phyloP scores from a whole-genome alignment of 202 grass and related monocot genomes.

The Zizania palustris region DNA sequence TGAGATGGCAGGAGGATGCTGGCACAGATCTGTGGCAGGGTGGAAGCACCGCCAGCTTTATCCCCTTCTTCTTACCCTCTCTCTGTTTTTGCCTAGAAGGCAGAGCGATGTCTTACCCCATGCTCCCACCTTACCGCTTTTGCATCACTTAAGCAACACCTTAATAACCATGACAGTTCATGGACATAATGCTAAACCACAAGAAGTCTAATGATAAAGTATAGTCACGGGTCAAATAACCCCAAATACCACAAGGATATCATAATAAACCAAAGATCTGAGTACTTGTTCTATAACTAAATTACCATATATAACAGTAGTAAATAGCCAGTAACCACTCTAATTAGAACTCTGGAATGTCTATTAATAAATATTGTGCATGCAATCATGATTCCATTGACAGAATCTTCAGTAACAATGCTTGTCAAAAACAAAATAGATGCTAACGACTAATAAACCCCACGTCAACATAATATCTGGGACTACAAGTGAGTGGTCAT shows the following conservation, averaged over 20 bases:
- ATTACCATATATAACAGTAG: background rate
- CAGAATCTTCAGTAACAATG: slow-evolving; percentile 23
- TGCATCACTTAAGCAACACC: too few species aligned
- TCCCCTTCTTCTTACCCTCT: too few species aligned
- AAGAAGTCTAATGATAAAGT: background rate
- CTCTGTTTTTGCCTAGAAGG: too few species aligned
- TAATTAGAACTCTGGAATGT: background rate
- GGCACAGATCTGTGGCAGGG: too few species aligned
- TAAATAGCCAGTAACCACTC: background rate
- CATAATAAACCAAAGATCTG: too few species aligned
- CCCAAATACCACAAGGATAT: background rate
- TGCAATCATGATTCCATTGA: background rate
- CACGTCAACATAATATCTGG: slow-evolving; percentile 1
- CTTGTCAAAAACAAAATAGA: background rate
- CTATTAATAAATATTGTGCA: background rate
- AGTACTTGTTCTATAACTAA: too few species aligned
- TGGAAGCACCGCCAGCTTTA: too few species aligned
- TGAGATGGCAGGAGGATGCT: too few species aligned
- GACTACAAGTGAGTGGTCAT: slow-evolving; percentile 11
- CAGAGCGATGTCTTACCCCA: too few species aligned
- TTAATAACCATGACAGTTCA: background rate
- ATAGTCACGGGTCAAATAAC: background rate
- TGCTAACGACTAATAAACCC: background rate
- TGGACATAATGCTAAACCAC: background rate
- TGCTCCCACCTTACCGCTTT: too few species aligned